Percentiles rank a stretch among this genome's conserved stretches.
Conservation (phyloP, 495 filamentous ascomycete species). For the Aspergillus coremiiformis region DNA sequence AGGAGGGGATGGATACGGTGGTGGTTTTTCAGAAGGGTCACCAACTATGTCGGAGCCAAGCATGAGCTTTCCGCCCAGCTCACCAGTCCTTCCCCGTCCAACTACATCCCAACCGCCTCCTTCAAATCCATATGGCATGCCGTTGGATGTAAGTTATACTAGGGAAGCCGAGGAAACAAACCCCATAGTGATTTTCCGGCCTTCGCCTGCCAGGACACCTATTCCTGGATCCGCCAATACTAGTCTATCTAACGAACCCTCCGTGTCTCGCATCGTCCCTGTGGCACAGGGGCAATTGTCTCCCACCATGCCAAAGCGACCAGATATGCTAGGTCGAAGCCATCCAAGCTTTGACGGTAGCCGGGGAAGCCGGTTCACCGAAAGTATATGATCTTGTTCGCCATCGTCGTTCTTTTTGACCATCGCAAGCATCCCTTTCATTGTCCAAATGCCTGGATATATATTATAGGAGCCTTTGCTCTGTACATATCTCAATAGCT, state of each 20-base stretch:
- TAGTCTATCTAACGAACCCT: conserved; percentile 15
- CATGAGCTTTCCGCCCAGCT: conserved; percentile 15
- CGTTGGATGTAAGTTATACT: conserved; percentile 31
- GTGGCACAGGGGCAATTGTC: conserved; percentile 11
- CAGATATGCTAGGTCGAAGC: conserved; percentile 46
- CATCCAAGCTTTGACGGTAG: conserved; percentile 49
- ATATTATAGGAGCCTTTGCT: conserved; percentile 7
- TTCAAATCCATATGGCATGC: conserved; percentile 29
- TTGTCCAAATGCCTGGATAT: conserved; percentile 4
- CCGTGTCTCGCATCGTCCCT: conserved; percentile 6
- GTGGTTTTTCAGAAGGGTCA: conserved; percentile 26
- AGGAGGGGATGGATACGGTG: conserved; percentile 65
- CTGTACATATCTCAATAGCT: not conserved
- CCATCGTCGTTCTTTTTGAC: not conserved
- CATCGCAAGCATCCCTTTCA: not conserved
- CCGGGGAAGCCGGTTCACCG: conserved; percentile 49
- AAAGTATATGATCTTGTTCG: conserved; percentile 25
- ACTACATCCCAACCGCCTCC: conserved; percentile 26
- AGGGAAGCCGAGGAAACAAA: conserved; percentile 28
- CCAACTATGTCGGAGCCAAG: conserved; percentile 21
- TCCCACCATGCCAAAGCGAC: conserved; percentile 20
- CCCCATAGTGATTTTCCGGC: conserved; percentile 30
- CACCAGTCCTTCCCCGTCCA: conserved; percentile 23
- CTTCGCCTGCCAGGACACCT: conserved; percentile 45
- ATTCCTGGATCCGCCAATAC: conserved; percentile 35